Base-by-base conservation (phyloP, 805 yeast genomes). In the Priceomyces fermenticarens region DNA sequence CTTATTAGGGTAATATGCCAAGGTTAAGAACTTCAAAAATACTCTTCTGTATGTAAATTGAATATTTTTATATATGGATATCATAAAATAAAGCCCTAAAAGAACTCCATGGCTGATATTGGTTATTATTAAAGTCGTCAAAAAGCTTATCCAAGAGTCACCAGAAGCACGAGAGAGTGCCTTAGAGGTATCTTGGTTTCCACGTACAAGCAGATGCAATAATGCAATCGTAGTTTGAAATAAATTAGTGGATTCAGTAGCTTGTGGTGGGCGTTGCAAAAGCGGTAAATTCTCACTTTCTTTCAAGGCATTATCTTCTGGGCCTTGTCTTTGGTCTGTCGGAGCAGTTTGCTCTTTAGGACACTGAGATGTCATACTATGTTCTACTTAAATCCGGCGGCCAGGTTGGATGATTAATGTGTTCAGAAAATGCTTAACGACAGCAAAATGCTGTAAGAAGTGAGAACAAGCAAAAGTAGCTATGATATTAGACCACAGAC, bases 1-100 rank as follows among this genome's bases (percentile, higher is more conserved):
- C 54, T 78, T 80, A 25, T 84, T 74, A 12, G 75, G 74, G 49
- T 82, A 83, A 60, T 84, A 85, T 8, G 87, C 79, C 36, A 81
- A 54, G 38, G 78, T 80, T 40, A 80, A 66, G 36, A 83, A 68
- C 53, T 79, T 77, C 46, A 88, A 72, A 44, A 75, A 70, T 32
- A 74, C 49, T 46, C 72, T 72, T 53, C 83, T 75, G 57, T 70
- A 73, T 15, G 73, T 54, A 49, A 62, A 81, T 50, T 81, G 78
- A 43, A 66, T 52, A 39, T 77, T 71, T 43, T 87, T 72, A 48
- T 69, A 69, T 23, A 79, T 58, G 9, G 88, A 79, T 57, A 80
- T 78, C 26, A 77, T 28, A 35, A 81, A 66, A 52, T 78, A 84
- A 10, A 84, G 47, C 14, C 70, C 44, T 28, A 84, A 63, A 36